phyloP scores from a whole-genome alignment of 2,329 filamentous ascomycete genomes.

The Pseudocercospora eumusae region DNA sequence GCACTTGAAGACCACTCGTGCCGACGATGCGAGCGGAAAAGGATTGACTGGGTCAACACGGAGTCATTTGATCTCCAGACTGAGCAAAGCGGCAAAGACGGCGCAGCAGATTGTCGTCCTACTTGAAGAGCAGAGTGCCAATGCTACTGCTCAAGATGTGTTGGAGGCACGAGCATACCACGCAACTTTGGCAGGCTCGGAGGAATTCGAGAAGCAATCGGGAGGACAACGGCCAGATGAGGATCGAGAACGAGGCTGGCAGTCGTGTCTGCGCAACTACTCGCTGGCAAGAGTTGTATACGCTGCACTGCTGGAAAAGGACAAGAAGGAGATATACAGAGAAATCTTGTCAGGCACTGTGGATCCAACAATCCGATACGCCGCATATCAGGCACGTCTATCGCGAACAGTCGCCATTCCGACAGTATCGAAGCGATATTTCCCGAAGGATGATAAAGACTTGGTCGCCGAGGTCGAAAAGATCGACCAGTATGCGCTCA shows the following conservation, averaged over 20 bases:
- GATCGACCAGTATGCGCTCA: constrained; percentile 68
- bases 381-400: constrained; percentile 86
- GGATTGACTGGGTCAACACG: constrained; percentile 76
- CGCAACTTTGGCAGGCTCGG: constrained; percentile 71
- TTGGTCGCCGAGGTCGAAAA: constrained; percentile 69
- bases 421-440: constrained; percentile 75
- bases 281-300: constrained; percentile 81
- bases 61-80: constrained; percentile 83
- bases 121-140: constrained; percentile 65
- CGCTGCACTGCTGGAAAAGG: constrained; percentile 66
- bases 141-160: constrained; percentile 69
- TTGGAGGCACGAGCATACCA: constrained; percentile 86
- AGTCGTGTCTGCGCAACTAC: constrained; percentile 72
- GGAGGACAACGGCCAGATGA: constrained; percentile 45
- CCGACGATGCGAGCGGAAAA: constrained; percentile 70
- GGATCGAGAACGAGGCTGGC: constrained; percentile 62
- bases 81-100: constrained; percentile 74
- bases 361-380: constrained; percentile 91
- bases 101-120: constrained; percentile 68
- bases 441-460: constrained; percentile 64
- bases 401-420: constrained; percentile 81
- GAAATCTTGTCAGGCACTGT: constrained; percentile 83
- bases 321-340: constrained; percentile 76
- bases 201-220: constrained; percentile 80
- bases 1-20: constrained; percentile 83